phyloP scores from a whole-genome alignment of 768 basidiomycete genomes.

The Kwoniella pini region DNA sequence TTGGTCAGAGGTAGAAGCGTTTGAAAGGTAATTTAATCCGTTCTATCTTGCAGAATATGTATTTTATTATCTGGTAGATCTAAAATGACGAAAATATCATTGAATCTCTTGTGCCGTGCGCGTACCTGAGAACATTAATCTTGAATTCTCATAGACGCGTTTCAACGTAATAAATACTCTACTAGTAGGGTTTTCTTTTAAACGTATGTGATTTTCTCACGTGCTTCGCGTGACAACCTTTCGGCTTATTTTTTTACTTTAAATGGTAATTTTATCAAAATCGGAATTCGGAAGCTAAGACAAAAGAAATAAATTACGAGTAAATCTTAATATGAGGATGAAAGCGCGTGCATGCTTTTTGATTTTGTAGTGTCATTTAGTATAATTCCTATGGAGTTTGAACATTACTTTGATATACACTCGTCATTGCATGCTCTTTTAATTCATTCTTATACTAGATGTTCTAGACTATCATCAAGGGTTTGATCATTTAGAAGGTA shows the following conservation, averaged over 20 bases:
- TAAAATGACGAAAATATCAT: background rate
- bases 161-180: conserved; percentile 8
- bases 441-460: no score
- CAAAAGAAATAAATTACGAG: background rate
- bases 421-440: no score
- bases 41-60: background rate
- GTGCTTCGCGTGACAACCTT: background rate
- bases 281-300: background rate
- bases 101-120: background rate
- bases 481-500: no score
- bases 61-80: background rate
- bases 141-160: background rate
- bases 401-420: conserved; percentile 3
- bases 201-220: background rate
- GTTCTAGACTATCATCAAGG: no score
- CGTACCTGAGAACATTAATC: conserved; percentile 10
- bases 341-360: conserved; percentile 24
- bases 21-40: no score
- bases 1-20: conserved; percentile 6
- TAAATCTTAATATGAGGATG: no score
- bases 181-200: background rate
- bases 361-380: no score
- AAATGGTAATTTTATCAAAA: background rate
- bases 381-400: background rate
- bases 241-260: background rate